Conservation (phyloP, 352 stramenopile species). For the Lagenidium giganteum region DNA sequence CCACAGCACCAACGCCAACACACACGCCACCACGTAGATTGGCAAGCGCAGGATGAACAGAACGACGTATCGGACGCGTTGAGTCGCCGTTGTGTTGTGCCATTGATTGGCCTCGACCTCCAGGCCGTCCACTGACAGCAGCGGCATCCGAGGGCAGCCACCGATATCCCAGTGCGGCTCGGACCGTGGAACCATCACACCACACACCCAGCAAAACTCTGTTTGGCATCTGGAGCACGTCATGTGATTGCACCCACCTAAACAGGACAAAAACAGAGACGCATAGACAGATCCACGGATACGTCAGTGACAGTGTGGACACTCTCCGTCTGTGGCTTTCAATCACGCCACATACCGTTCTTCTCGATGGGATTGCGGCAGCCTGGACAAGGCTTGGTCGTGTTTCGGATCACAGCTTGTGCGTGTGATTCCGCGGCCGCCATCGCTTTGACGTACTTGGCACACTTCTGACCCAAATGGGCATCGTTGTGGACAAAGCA, state of each 20-base stretch:
- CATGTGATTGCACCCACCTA: slow-evolving; percentile 18
- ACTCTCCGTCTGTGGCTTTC: too few species aligned
- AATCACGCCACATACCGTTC: slow-evolving; percentile 13
- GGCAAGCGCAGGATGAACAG: too few species aligned
- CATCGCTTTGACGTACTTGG: slow-evolving; percentile 4
- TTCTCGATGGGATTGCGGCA: slow-evolving; percentile 5
- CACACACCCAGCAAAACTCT: slow-evolving; percentile 13
- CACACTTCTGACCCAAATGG: slow-evolving; percentile 3
- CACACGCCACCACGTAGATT: too few species aligned
- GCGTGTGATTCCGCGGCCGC: slow-evolving; percentile 20
- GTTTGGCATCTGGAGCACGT: slow-evolving; percentile 10
- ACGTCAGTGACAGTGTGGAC: too few species aligned
- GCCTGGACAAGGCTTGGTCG: not conserved
- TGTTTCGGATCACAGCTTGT: slow-evolving; percentile 18
- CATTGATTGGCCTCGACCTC: too few species aligned
- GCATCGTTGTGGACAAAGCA: slow-evolving; percentile 10
- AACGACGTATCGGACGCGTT: too few species aligned
- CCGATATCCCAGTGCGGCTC: not conserved
- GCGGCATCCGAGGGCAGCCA: slow-evolving; percentile 2
- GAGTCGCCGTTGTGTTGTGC: too few species aligned
- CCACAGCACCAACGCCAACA: too few species aligned
- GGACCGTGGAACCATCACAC: slow-evolving; percentile 5
- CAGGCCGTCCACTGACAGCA: too few species aligned
- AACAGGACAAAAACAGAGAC: not conserved
- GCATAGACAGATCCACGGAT: too few species aligned